phyloP scores from a whole-genome alignment of 2,329 filamentous ascomycete species.

The Talaromyces islandicus region DNA sequence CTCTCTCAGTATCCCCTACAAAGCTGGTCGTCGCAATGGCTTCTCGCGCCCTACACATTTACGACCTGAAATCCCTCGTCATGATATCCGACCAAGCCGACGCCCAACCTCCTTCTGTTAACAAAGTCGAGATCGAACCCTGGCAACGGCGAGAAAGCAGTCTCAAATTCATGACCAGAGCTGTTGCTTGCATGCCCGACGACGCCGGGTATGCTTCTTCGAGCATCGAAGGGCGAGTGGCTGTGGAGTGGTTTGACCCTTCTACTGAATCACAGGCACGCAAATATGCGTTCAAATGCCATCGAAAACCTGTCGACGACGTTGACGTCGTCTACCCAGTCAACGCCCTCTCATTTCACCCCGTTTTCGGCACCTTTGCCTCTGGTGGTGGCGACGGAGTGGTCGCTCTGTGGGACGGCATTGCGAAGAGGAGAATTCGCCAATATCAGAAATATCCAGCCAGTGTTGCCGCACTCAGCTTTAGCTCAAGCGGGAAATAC shows the following conservation, averaged over 20 bases:
- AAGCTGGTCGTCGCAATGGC: constrained; percentile 96
- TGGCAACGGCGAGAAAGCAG: constrained; percentile 94
- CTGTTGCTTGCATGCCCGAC: constrained; percentile 92
- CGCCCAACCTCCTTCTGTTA: constrained; percentile 25
- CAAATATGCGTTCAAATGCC: constrained; percentile 99
- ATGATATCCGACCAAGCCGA: constrained; percentile 47
- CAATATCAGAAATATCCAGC: constrained; percentile 82
- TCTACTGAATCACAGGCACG: constrained; percentile 77
- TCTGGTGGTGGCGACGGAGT: constrained; percentile 85
- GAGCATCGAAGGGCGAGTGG: constrained; percentile 90
- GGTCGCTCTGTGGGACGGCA: constrained; percentile 88
- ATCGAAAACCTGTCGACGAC: constrained; percentile 66
- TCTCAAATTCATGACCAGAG: constrained; percentile 91
- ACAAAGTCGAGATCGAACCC: constrained; percentile 57
- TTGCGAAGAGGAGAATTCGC: constrained; percentile 81
- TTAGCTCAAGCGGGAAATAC: constrained; percentile 69
- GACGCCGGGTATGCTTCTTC: constrained; percentile 89
- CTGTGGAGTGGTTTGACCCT: constrained; percentile 97
- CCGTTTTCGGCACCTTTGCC: constrained; percentile 75
- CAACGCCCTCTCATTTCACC: constrained; percentile 84
- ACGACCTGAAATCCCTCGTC: constrained; percentile 69
- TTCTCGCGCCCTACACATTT: constrained; percentile 86
- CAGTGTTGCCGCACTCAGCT: constrained; percentile 70
- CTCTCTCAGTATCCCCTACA: constrained; percentile 68
- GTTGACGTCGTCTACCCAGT: constrained; percentile 86